These are phyloP conservation scores for Hypoxylon sp. DNA, from an alignment of 2,329 filamentous ascomycete genomes.

Conservation along the genomic window DNA sequence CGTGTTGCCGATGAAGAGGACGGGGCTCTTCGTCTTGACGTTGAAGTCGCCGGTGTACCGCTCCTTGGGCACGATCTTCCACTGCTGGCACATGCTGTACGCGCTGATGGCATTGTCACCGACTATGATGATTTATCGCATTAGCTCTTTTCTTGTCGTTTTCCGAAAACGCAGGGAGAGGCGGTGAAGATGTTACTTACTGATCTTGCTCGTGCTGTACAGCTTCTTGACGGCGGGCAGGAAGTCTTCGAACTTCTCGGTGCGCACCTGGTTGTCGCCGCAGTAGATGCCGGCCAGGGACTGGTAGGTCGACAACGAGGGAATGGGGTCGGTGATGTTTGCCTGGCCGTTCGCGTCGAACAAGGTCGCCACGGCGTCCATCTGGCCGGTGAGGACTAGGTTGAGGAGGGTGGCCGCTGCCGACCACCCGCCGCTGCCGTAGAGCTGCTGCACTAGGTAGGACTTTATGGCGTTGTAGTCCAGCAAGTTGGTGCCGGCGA, in stretches of 20 bases:
- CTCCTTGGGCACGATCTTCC: constrained; percentile 50
- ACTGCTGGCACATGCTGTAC: constrained; percentile 47
- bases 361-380: not conserved
- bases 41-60: constrained; percentile 46
- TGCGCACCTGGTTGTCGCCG: constrained; percentile 44
- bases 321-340: not conserved
- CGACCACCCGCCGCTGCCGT: constrained; percentile 33
- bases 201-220: constrained; percentile 38
- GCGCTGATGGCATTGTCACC: constrained; percentile 12
- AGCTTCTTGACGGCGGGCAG: constrained; percentile 37
- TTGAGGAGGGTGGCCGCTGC: constrained; percentile 21
- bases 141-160: not conserved
- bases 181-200: not conserved
- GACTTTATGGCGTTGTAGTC: constrained; percentile 40
- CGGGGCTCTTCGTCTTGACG: constrained; percentile 37
- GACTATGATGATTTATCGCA: constrained; percentile 6
- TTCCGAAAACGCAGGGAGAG: not conserved
- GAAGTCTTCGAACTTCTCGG: constrained; percentile 42
- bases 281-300: constrained; percentile 46
- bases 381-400: constrained; percentile 24
- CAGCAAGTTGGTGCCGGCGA: constrained; percentile 33
- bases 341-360: not conserved
- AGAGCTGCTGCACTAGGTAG: constrained; percentile 30
- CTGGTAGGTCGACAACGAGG: constrained; percentile 4
- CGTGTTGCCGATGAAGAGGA: constrained; percentile 51